Conservation (phyloP, 805 yeast genomes). For the Metschnikowia koreensis region DNA sequence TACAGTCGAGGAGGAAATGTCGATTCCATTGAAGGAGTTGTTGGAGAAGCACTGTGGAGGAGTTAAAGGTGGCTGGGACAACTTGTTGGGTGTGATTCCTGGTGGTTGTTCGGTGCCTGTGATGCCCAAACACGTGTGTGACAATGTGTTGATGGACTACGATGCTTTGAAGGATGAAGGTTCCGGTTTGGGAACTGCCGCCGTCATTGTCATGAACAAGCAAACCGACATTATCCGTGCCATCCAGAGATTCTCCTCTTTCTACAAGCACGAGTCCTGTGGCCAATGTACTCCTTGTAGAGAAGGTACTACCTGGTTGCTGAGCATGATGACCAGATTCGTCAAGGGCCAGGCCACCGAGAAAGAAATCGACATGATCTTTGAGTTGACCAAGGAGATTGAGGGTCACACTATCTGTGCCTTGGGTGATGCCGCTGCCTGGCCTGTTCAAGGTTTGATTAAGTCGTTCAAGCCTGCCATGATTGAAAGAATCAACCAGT, state of each 20-base stretch:
- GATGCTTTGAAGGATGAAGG: slow-evolving; percentile 84
- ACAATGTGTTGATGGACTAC: slow-evolving; percentile 76
- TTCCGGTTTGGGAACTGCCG: slow-evolving; percentile 89
- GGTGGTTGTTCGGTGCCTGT: slow-evolving; percentile 90
- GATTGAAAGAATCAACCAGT: slow-evolving; percentile 71
- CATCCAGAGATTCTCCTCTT: slow-evolving; percentile 79
- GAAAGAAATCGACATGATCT: slow-evolving; percentile 80
- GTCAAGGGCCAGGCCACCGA: slow-evolving; percentile 74
- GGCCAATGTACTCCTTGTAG: slow-evolving; percentile 96
- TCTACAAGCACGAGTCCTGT: slow-evolving; percentile 90
- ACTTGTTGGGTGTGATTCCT: slow-evolving; percentile 81
- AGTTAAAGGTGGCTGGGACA: slow-evolving; percentile 90
- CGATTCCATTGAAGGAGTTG: slow-evolving; percentile 78
- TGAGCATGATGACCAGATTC: slow-evolving; percentile 81
- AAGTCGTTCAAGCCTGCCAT: slow-evolving; percentile 81
- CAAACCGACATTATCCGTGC: slow-evolving; percentile 82
- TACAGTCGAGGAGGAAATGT: slow-evolving; percentile 93
- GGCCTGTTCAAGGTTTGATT: slow-evolving; percentile 90
- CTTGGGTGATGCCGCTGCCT: slow-evolving; percentile 88
- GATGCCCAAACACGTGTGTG: slow-evolving; percentile 65
- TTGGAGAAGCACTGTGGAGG: slow-evolving; percentile 91
- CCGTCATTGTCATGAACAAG: slow-evolving; percentile 88
- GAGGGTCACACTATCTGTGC: slow-evolving; percentile 94
- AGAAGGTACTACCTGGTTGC: slow-evolving; percentile 87
- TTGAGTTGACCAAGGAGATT: slow-evolving; percentile 80